phyloP scores from a whole-genome alignment of 2,329 filamentous ascomycete genomes.

The Aspergillus ibericus region DNA sequence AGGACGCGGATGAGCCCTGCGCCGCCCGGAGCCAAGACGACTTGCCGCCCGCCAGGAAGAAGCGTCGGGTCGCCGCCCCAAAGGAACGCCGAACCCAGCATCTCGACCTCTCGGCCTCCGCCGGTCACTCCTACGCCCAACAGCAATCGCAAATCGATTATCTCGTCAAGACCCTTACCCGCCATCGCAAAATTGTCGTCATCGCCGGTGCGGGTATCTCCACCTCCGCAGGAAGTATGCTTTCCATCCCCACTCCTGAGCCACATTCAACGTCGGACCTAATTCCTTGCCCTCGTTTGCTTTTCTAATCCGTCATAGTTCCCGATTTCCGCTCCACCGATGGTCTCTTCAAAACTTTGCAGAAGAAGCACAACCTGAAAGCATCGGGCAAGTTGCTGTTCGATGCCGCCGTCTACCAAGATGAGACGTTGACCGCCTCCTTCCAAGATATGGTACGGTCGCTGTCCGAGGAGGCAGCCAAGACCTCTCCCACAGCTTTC shows the following conservation, averaged over 20 bases:
- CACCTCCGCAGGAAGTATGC: slow-evolving; percentile 86
- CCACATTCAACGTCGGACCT: slow-evolving; percentile 6
- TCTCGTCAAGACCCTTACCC: slow-evolving; percentile 72
- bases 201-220: slow-evolving; percentile 97
- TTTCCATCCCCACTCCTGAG: slow-evolving; percentile 17
- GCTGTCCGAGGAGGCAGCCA: slow-evolving; percentile 74
- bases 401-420: slow-evolving; percentile 95
- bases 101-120: slow-evolving; percentile 62
- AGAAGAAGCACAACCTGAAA: slow-evolving; percentile 85
- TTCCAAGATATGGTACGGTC: slow-evolving; percentile 97
- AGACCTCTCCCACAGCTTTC: slow-evolving; percentile 80
- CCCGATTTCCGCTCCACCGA: slow-evolving; percentile 93
- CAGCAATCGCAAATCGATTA: slow-evolving; percentile 66
- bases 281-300: not conserved
- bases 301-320: slow-evolving; percentile 52
- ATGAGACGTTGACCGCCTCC: slow-evolving; percentile 80
- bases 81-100: slow-evolving; percentile 77
- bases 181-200: slow-evolving; percentile 94
- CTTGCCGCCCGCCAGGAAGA: slow-evolving; percentile 72
- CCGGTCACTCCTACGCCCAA: slow-evolving; percentile 39
- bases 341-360: slow-evolving; percentile 83
- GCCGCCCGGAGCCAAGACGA: slow-evolving; percentile 56
- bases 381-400: slow-evolving; percentile 93
- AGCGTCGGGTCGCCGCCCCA: slow-evolving; percentile 62
- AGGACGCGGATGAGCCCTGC: slow-evolving; percentile 38